Percentiles rank a stretch among this genome's conserved stretches.
Evolutionary conservation across 1,284 basidiomycete species (phyloP).

Genomic region (Cryptococcus jaspeensis): DNA sequence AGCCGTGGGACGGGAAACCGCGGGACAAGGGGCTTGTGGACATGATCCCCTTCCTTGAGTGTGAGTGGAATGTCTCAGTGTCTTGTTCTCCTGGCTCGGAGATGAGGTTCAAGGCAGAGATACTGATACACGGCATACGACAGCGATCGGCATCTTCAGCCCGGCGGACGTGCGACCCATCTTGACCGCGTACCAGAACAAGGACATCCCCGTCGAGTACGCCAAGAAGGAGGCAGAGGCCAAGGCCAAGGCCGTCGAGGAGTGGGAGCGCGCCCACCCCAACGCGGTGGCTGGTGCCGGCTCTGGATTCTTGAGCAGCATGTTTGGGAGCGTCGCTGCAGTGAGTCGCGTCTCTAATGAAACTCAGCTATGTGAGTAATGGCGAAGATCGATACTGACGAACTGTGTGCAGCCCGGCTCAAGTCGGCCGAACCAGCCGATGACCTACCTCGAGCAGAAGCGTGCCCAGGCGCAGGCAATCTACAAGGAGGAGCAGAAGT

Average conservation of each 20-base stretch:
- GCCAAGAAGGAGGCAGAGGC: conserved; percentile 79
- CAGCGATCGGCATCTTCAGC: conserved; percentile 84
- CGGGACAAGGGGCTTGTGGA: conserved; percentile 78
- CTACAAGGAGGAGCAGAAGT: conserved; percentile 85
- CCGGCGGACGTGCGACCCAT: conserved; percentile 83
- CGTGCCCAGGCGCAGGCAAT: conserved; percentile 78
- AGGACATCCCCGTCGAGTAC: conserved; percentile 86
- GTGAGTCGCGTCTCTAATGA: no score
- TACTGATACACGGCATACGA: not conserved
- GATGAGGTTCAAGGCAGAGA: not conserved
- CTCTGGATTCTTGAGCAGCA: conserved; percentile 55
- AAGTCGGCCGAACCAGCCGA: conserved; percentile 56
- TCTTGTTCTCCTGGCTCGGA: not conserved
- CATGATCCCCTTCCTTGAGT: conserved; percentile 96
- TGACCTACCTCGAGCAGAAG: conserved; percentile 87
- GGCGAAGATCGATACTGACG: not conserved
- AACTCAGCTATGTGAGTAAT: not conserved
- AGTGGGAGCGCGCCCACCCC: conserved; percentile 70
- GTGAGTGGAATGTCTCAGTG: conserved; percentile 56
- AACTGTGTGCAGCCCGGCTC: conserved; percentile 23
- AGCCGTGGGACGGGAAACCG: conserved; percentile 82
- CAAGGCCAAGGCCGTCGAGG: conserved; percentile 72
- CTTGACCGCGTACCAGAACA: conserved; percentile 77
- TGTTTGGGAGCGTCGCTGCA: conserved; percentile 59
- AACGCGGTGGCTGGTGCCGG: conserved; percentile 30